Base-by-base conservation (phyloP, 2,329 filamentous ascomycete genomes). In the Drechmeria coniospora region DNA sequence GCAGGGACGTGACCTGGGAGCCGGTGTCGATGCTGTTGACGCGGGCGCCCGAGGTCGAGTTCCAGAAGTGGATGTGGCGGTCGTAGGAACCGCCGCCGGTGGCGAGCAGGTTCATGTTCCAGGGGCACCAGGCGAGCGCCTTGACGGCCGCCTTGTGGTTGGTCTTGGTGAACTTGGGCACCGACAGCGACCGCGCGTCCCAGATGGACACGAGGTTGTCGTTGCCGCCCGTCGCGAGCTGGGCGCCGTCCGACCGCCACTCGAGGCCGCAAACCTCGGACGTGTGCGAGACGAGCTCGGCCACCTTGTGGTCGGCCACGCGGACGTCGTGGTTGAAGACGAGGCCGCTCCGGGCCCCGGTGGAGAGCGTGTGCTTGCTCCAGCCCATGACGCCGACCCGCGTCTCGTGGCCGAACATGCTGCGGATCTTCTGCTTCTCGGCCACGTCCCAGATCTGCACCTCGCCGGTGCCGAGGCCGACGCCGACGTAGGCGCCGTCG, bases 31-130 rank as follows among this genome's bases (percentile, higher is more conserved):
- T 95, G 68, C 83, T 92, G 75, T 98, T 98, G 61, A 92, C 86
- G 44, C 90, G 81, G 29, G 90, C 87, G 35, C 90, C 90, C 4
- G 87, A 93, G 14, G 90, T 95, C 25, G 86, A 92, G 69, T 98
- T 98, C 90, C 90, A 98, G 72, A 98, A 98, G 65, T 98, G 90
- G 56, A 98, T 98, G 59, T 94, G 81, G 43, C 84, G 80, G 53
- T 98, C 90, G 56, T 94, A 92, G 23, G 83, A 92, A 42, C 90
- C 90, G 48, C 90, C 90, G 32, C 90, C 90, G 23, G 90, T 95
- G 32, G 90, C 90, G 26, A 98, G 78, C 27, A 95, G 74, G 66
- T 94, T 95, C 56, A 82, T 75, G 62, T 93, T 90, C 90, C 90
- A 98, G 23, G 90, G 90, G 67, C 90, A 98, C 90, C 90, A 98